Evolutionary conservation across 257 asterid species (phyloP).

Genomic region (Echites panduratus): DNA sequence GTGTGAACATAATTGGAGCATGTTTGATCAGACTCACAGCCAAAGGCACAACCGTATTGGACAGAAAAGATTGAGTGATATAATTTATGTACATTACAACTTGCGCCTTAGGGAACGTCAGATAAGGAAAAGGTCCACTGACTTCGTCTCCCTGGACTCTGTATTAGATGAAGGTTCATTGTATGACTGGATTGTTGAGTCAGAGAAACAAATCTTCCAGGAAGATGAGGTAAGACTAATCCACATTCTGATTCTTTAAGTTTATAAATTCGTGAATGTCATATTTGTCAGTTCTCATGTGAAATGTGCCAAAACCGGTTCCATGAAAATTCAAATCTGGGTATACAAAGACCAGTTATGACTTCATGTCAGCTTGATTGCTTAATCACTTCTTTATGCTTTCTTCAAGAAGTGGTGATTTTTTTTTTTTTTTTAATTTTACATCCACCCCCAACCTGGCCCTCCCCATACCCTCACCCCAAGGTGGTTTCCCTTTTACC

Average conservation of each 20-base stretch:
- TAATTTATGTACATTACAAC: conserved; percentile 70
- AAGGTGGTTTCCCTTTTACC: too few relatives aligned
- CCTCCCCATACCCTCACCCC: too few relatives aligned
- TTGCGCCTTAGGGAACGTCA: conserved; percentile 85
- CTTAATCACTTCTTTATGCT: not conserved
- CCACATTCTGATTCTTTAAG: not conserved
- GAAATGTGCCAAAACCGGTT: not conserved
- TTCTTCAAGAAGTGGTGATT: not conserved
- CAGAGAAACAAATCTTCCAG: conserved; percentile 53
- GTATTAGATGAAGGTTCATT: conserved; percentile 66
- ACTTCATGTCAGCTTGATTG: not conserved
- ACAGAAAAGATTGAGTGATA: conserved; percentile 64
- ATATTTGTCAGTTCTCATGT: too few relatives aligned
- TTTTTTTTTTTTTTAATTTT: too few relatives aligned
- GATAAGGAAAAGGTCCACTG: conserved; percentile 58
- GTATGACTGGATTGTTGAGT: conserved; percentile 73
- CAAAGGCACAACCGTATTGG: conserved; percentile 60
- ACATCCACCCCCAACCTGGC: too few relatives aligned
- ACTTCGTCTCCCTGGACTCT: conserved; percentile 44
- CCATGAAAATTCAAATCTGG: not conserved
- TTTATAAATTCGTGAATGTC: too few relatives aligned
- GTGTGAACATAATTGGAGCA: conserved; percentile 89
- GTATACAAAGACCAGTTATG: not conserved
- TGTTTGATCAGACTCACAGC: conserved; percentile 57
- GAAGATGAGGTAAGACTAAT: conserved; percentile 65